Conservation (phyloP, 1,139 yeast species). For the Barnettozyma hawaiiensis region DNA sequence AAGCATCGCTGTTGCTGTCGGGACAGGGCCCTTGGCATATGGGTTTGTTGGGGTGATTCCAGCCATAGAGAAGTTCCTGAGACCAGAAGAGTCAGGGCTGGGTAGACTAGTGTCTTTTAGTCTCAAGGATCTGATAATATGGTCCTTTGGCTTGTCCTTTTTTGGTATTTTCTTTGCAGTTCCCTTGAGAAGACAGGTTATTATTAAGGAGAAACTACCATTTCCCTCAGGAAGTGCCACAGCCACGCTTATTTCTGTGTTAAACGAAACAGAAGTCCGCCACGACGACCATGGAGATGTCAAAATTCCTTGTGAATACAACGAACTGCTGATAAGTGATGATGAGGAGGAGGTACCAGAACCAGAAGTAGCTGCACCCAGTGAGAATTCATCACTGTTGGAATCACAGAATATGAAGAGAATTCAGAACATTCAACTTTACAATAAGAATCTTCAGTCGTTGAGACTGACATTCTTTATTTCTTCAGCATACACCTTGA, state of each 20-base stretch:
- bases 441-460: slow-evolving; percentile 52
- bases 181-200: slow-evolving; percentile 78
- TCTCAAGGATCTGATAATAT: slow-evolving; percentile 52
- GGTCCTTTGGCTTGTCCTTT: slow-evolving; percentile 85
- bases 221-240: slow-evolving; percentile 97
- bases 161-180: slow-evolving; percentile 96
- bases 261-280: slow-evolving; percentile 62
- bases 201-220: slow-evolving; percentile 75
- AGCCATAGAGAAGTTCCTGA: slow-evolving; percentile 84
- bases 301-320: slow-evolving; percentile 26
- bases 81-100: slow-evolving; percentile 70
- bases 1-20: slow-evolving; percentile 92
- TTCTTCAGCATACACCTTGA: slow-evolving; percentile 68
- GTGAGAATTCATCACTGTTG: slow-evolving; percentile 16
- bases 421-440: slow-evolving; percentile 30
- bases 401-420: slow-evolving; percentile 30
- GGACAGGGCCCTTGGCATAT: slow-evolving; percentile 93
- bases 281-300: slow-evolving; percentile 35
- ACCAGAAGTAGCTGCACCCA: slow-evolving; percentile 10
- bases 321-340: slow-evolving; percentile 27
- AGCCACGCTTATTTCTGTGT: slow-evolving; percentile 82
- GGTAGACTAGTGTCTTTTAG: slow-evolving; percentile 33
- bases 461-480: slow-evolving; percentile 55
- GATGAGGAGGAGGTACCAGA: slow-evolving; percentile 13
- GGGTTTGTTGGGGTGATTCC: slow-evolving; percentile 97